phyloP scores from a whole-genome alignment of 768 basidiomycete species.

The Cystoderma amianthinum region DNA sequence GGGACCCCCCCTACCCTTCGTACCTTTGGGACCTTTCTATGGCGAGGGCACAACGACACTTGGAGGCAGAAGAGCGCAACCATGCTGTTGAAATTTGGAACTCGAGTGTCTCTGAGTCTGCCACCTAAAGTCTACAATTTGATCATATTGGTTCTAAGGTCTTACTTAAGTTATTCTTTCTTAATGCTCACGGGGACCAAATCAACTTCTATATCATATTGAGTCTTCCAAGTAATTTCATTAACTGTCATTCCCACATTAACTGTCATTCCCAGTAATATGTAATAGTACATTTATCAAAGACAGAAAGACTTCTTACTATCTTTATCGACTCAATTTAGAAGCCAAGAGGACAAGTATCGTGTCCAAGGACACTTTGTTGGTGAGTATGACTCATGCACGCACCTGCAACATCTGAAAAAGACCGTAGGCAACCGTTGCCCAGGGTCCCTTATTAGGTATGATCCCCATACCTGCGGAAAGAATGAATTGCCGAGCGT shows the following conservation, averaged over 20 bases:
- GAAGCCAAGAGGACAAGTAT: too few relatives aligned
- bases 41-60: slow-evolving; percentile 8
- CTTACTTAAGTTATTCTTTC: not conserved
- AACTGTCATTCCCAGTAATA: too few relatives aligned
- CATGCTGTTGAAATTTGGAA: not conserved
- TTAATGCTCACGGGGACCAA: not conserved
- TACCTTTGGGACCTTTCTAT: slow-evolving; percentile 13
- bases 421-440: too few relatives aligned
- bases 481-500: too few relatives aligned
- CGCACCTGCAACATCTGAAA: too few relatives aligned
- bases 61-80: slow-evolving; percentile 9
- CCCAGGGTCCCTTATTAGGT: too few relatives aligned
- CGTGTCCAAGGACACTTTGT: too few relatives aligned
- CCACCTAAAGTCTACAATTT: not conserved
- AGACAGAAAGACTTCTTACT: too few relatives aligned
- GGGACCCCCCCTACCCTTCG: slow-evolving; percentile 13
- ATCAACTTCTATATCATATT: not conserved
- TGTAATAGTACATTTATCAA: too few relatives aligned
- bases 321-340: too few relatives aligned
- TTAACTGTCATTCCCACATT: slow-evolving; percentile 4
- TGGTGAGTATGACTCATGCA: too few relatives aligned
- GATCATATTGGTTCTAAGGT: not conserved
- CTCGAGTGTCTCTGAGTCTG: not conserved
- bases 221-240: not conserved
- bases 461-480: too few relatives aligned